Evolutionary conservation across 768 basidiomycete species (phyloP).

Genomic region (Kwoniella bestiolae): DNA sequence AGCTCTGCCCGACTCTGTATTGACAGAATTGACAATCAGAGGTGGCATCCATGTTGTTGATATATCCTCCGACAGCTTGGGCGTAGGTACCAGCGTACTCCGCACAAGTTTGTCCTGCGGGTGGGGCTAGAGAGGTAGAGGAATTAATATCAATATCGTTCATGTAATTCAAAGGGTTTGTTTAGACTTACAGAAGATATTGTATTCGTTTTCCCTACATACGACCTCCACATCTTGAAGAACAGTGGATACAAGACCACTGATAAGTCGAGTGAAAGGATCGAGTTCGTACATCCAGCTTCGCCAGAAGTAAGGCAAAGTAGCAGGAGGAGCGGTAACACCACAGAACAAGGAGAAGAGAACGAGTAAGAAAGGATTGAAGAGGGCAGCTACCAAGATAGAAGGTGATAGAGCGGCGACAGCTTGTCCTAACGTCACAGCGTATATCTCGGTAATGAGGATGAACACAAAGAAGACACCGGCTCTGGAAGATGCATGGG

Average conservation of each 20-base stretch:
- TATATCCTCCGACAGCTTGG: conserved; percentile 69
- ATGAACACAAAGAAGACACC: conserved; percentile 58
- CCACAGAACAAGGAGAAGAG: conserved; percentile 76
- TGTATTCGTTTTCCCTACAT: conserved; percentile 54
- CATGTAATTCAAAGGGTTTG: not conserved
- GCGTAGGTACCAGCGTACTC: conserved; percentile 77
- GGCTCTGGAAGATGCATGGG: conserved; percentile 43
- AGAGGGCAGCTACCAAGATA: conserved; percentile 76
- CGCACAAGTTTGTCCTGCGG: conserved; percentile 72
- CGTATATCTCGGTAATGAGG: conserved; percentile 72
- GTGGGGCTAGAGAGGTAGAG: conserved; percentile 61
- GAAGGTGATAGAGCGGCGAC: conserved; percentile 77
- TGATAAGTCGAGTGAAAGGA: conserved; percentile 48
- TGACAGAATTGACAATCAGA: conserved; percentile 72
- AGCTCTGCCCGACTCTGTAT: conserved; percentile 40
- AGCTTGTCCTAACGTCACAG: conserved; percentile 69
- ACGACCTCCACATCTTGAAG: conserved; percentile 70
- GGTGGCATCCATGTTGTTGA: conserved; percentile 71
- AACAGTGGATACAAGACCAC: conserved; percentile 71
- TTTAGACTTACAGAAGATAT: conserved; percentile 41
- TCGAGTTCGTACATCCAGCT: conserved; percentile 60
- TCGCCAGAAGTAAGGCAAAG: conserved; percentile 70
- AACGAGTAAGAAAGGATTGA: conserved; percentile 73
- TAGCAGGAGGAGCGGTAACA: conserved; percentile 52
- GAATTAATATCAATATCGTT: conserved; percentile 64